A percentile compares a stretch with the other conserved stretches of the same genome.
These are phyloP conservation scores for Mycosphaerelloides madeirae DNA, from an alignment of 2,329 filamentous ascomycete genomes.

Conservation along the genomic window DNA sequence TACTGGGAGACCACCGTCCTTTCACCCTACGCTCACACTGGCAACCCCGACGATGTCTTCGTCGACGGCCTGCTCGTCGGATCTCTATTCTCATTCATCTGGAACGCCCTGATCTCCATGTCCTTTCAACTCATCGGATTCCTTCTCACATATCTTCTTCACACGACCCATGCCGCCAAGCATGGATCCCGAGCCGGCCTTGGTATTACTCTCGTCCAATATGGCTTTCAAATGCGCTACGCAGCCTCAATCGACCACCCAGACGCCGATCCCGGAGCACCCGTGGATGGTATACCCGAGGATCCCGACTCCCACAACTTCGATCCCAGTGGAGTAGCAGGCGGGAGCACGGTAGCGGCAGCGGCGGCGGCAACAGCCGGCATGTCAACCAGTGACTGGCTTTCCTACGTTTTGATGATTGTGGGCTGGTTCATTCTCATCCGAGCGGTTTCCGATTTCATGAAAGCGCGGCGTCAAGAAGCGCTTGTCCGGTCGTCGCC, in stretches of 20 bases:
- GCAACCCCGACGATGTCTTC: conserved; percentile 89
- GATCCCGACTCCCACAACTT: conserved; percentile 92
- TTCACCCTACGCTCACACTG: conserved; percentile 79
- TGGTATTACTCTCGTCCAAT: conserved; percentile 91
- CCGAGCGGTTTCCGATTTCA: conserved; percentile 83
- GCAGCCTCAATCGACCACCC: conserved; percentile 30
- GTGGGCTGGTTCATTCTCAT: conserved; percentile 98
- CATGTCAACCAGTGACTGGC: conserved; percentile 75
- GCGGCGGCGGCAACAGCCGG: conserved; percentile 39
- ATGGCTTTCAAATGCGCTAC: conserved; percentile 89
- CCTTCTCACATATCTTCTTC: conserved; percentile 92
- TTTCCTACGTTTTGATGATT: conserved; percentile 91
- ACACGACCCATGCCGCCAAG: conserved; percentile 97
- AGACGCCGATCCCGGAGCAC: conserved; percentile 16
- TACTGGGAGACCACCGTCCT: conserved; percentile 99
- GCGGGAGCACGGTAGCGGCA: conserved; percentile 27
- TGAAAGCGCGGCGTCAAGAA: conserved; percentile 83
- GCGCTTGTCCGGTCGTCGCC: conserved; percentile 89
- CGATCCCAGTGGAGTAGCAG: conserved; percentile 63
- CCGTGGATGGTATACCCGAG: conserved; percentile 54
- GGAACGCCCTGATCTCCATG: conserved; percentile 95
- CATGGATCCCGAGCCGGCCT: conserved; percentile 93
- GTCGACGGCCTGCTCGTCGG: conserved; percentile 93
- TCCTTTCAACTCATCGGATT: conserved; percentile 97
- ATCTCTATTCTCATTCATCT: conserved; percentile 79